Conservation (phyloP, 148 eudicot species). For the Oxyria digyna region DNA sequence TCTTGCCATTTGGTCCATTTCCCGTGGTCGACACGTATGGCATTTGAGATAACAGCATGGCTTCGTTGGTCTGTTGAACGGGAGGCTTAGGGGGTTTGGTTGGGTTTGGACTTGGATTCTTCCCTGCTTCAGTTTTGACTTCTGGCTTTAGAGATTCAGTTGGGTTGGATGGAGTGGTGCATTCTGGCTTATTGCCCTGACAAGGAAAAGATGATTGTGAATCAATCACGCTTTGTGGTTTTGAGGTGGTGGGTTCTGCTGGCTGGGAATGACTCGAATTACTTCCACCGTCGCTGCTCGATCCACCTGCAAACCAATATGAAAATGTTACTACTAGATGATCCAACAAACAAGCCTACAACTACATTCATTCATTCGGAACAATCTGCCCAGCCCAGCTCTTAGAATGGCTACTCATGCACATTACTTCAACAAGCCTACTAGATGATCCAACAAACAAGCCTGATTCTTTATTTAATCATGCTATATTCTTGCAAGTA, state of each 20-base stretch:
- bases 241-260: neutral
- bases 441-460: too few relatives aligned
- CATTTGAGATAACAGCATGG: conserved; percentile 27
- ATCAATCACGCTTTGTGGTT: neutral
- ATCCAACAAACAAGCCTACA: neutral
- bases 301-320: conserved; percentile 21
- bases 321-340: neutral
- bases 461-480: too few relatives aligned
- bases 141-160: neutral
- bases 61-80: conserved; percentile 15
- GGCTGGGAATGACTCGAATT: conserved; percentile 22
- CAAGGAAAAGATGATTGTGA: neutral
- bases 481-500: too few relatives aligned
- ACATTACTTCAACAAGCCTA: too few relatives aligned
- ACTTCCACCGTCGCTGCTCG: conserved; percentile 28
- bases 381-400: too few relatives aligned
- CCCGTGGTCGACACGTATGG: conserved; percentile 68
- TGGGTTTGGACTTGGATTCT: neutral
- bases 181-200: neutral
- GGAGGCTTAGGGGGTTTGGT: conserved; percentile 23
- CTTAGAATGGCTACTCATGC: neutral
- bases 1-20: conserved; percentile 64
- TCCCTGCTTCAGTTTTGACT: conserved; percentile 7
- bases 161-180: neutral
- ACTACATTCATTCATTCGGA: too few relatives aligned